Evolutionary conservation across 306 rosid species (phyloP).

Genomic region (Prunus salicina): DNA sequence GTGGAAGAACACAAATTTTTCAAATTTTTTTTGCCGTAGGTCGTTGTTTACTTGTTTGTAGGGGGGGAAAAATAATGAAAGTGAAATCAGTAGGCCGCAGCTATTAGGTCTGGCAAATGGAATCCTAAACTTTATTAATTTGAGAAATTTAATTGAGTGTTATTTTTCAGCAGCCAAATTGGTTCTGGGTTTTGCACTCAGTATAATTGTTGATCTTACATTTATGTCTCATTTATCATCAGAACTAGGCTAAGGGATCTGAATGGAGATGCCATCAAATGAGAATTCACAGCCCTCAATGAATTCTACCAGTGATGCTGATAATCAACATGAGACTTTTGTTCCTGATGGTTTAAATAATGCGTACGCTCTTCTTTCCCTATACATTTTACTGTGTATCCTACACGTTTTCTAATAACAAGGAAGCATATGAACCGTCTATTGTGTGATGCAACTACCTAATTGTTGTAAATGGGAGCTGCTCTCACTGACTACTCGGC

Average conservation of each 20-base stretch:
- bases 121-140: neutral
- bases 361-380: constrained; percentile 22
- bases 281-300: constrained; percentile 34
- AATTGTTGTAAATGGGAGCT: neutral
- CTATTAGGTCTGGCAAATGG: neutral
- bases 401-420: neutral
- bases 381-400: neutral
- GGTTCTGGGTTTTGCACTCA: neutral
- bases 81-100: neutral
- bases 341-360: constrained; percentile 32
- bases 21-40: neutral
- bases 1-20: neutral
- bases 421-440: neutral
- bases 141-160: neutral
- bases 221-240: neutral
- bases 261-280: constrained; percentile 51
- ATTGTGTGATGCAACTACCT: neutral
- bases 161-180: neutral
- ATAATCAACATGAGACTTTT: constrained; percentile 24
- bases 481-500: neutral
- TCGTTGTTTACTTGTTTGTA: neutral
- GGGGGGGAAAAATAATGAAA: no score
- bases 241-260: neutral
- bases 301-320: constrained; percentile 40
- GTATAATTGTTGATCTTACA: neutral